Evolutionary conservation across 352 stramenopile genomes (phyloP).

Genomic region (Pythium inflatum): DNA sequence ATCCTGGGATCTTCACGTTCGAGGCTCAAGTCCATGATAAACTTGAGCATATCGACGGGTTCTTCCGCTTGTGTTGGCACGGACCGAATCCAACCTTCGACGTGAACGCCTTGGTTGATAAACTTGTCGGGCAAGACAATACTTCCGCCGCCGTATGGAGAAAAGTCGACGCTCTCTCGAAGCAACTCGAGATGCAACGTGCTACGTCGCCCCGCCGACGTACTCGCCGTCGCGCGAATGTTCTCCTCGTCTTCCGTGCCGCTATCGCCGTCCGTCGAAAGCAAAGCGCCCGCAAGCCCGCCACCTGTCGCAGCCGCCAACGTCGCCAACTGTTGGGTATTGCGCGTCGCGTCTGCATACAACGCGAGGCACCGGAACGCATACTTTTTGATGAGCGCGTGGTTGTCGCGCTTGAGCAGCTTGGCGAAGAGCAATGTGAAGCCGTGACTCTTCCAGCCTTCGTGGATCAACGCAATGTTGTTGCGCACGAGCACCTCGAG

Average conservation of each 20-base stretch:
- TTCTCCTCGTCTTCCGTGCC: slow-evolving; percentile 49
- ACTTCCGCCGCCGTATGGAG: slow-evolving; percentile 79
- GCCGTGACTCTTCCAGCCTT: slow-evolving; percentile 83
- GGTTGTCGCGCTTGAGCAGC: slow-evolving; percentile 84
- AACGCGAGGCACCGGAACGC: slow-evolving; percentile 84
- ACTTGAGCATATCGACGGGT: slow-evolving; percentile 89
- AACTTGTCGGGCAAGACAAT: slow-evolving; percentile 83
- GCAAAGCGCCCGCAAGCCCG: slow-evolving; percentile 32
- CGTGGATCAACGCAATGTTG: slow-evolving; percentile 66
- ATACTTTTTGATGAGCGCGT: slow-evolving; percentile 90
- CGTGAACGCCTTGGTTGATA: slow-evolving; percentile 81
- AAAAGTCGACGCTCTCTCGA: slow-evolving; percentile 85
- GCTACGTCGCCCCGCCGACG: slow-evolving; percentile 49
- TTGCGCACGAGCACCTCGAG: slow-evolving; percentile 82
- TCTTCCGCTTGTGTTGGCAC: slow-evolving; percentile 83
- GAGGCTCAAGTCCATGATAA: slow-evolving; percentile 88
- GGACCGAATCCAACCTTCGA: slow-evolving; percentile 84
- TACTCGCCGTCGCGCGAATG: slow-evolving; percentile 40
- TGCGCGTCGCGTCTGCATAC: slow-evolving; percentile 80
- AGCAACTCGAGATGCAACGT: slow-evolving; percentile 79
- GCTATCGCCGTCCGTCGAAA: slow-evolving; percentile 50
- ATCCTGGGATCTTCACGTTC: slow-evolving; percentile 67
- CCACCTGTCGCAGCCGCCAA: slow-evolving; percentile 24
- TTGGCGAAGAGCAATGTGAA: slow-evolving; percentile 87
- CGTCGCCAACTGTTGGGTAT: slow-evolving; percentile 60